Conservation (phyloP, 2,329 filamentous ascomycete species). For the Cladosporium halotolerans region DNA sequence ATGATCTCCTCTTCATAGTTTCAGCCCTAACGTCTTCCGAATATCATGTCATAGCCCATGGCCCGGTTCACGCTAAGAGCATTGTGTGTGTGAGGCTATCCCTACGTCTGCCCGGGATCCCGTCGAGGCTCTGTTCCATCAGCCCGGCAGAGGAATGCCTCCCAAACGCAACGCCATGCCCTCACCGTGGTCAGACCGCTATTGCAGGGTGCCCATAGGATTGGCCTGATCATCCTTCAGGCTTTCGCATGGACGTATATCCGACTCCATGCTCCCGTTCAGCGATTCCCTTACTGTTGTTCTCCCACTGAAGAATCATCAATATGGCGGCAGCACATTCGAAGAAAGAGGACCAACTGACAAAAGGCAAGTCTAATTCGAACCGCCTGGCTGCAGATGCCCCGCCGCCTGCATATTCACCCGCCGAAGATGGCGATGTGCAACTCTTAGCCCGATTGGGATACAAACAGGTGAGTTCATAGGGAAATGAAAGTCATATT, state of each 20-base stretch:
- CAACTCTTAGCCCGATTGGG: conserved; percentile 55
- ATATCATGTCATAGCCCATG: conserved; percentile 4
- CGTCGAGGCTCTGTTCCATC: conserved; percentile 4
- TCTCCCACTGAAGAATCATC: too few species aligned
- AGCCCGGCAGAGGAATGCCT: conserved; percentile 8
- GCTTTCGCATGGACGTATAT: background rate
- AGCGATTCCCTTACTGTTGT: background rate
- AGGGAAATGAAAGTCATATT: background rate
- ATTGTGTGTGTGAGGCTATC: conserved; percentile 8
- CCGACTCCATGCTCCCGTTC: background rate
- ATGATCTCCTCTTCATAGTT: background rate
- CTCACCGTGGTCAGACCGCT: conserved; percentile 10
- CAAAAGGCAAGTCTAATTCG: background rate
- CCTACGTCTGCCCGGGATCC: conserved; percentile 4
- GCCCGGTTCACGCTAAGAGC: conserved; percentile 5
- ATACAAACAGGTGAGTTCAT: conserved; percentile 51
- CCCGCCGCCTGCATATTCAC: conserved; percentile 1
- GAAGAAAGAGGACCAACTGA: conserved; percentile 3
- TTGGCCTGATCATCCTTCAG: background rate
- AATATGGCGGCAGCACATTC: too few species aligned
- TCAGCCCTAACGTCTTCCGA: conserved; percentile 4
- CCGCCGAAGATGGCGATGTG: conserved; percentile 48
- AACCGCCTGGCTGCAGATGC: background rate
- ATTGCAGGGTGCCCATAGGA: conserved; percentile 3
- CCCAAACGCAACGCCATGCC: background rate